Conservation (phyloP, 108 stramenopile species). For the Fragilaria crotonensis region DNA sequence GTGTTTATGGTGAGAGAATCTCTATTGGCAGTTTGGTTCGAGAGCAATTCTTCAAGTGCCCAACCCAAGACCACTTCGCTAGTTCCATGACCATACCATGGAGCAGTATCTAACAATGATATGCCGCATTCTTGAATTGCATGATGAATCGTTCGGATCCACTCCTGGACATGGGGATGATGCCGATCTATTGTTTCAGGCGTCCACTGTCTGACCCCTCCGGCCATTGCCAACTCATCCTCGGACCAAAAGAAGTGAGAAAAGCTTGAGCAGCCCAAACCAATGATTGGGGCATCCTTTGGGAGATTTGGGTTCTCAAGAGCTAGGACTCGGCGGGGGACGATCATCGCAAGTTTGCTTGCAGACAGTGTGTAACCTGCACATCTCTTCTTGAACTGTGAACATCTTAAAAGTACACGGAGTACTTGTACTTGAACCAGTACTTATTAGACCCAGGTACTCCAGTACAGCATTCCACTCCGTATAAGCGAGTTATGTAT, state of each 20-base stretch:
- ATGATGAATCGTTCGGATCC: slow-evolving; percentile 69
- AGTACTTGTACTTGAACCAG: too few species aligned
- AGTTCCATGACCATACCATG: slow-evolving; percentile 86
- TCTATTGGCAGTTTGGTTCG: slow-evolving; percentile 16
- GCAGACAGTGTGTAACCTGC: too few species aligned
- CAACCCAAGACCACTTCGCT: slow-evolving; percentile 77
- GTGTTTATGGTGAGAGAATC: slow-evolving; percentile 55
- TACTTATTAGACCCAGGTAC: too few species aligned
- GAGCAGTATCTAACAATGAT: slow-evolving; percentile 78
- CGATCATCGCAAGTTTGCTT: too few species aligned
- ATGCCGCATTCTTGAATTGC: slow-evolving; percentile 63
- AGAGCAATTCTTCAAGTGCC: slow-evolving; percentile 45
- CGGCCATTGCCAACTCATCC: slow-evolving; percentile 20
- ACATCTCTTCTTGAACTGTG: too few species aligned
- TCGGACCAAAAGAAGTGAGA: slow-evolving; percentile 66
- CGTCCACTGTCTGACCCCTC: slow-evolving; percentile 3
- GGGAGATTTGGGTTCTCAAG: not conserved
- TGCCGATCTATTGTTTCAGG: slow-evolving; percentile 27
- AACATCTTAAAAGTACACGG: too few species aligned
- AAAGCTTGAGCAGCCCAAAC: slow-evolving; percentile 77
- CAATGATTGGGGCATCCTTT: slow-evolving; percentile 41
- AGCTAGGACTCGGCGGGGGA: not conserved
- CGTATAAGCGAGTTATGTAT: too few species aligned
- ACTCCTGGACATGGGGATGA: slow-evolving; percentile 57
- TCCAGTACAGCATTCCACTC: too few species aligned